Evolutionary conservation across 108 stramenopile species (phyloP).

Genomic region (Nitzschia sp.): DNA sequence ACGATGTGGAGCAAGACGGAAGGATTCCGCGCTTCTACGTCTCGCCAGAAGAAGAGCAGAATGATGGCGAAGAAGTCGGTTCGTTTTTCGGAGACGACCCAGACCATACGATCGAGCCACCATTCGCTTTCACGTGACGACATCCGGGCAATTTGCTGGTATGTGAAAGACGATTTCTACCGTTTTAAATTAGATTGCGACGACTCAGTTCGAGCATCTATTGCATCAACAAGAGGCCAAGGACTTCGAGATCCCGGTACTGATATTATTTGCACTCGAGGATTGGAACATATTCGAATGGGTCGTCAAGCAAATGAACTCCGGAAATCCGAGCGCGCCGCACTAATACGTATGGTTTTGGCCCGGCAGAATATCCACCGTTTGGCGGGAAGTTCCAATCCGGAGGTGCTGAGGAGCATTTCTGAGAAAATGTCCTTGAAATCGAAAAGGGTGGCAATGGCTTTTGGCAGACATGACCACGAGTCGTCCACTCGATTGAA

Average conservation of each 20-base stretch:
- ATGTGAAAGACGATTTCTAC: background rate
- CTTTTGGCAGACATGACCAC: background rate
- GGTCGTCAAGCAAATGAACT: background rate
- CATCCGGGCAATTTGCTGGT: background rate
- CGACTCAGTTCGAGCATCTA: background rate
- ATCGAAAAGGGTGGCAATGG: background rate
- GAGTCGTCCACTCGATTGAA: background rate
- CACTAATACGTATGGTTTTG: background rate
- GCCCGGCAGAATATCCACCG: background rate
- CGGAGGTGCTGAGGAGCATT: background rate
- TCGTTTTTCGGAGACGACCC: background rate
- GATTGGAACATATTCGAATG: background rate
- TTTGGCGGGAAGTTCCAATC: background rate
- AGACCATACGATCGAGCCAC: background rate
- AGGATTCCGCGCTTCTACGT: too few relatives aligned
- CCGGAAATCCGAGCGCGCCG: background rate
- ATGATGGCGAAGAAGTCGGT: background rate
- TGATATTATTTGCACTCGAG: slow-evolving; percentile 3
- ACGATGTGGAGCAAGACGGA: too few relatives aligned
- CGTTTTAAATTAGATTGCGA: background rate
- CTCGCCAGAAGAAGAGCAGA: too few relatives aligned
- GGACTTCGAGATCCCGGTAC: too few relatives aligned
- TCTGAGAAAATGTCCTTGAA: background rate
- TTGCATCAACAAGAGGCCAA: background rate
- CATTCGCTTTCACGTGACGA: background rate